phyloP scores from a whole-genome alignment of 1,284 basidiomycete species.

The Baeospora myosura region DNA sequence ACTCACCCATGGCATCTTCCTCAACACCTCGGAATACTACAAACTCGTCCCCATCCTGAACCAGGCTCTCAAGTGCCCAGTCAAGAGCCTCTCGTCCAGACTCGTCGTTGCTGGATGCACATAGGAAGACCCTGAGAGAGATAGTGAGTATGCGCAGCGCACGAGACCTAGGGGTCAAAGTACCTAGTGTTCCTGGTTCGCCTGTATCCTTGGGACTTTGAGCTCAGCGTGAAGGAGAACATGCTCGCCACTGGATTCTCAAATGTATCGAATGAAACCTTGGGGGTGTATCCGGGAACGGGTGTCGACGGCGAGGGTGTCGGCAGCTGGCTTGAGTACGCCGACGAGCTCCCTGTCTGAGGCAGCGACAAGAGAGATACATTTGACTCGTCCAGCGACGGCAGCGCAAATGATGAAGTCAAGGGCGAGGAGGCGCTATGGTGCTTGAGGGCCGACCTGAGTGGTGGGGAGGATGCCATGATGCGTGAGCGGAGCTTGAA shows the following conservation, averaged over 20 bases:
- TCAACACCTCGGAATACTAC: slow-evolving; percentile 90
- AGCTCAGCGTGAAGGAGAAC: slow-evolving; percentile 70
- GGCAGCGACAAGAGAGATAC: too few relatives aligned
- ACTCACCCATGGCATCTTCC: slow-evolving; percentile 67
- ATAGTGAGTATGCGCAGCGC: background rate
- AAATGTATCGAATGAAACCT: slow-evolving; percentile 84
- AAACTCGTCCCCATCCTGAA: slow-evolving; percentile 91
- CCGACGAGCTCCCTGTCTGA: too few relatives aligned
- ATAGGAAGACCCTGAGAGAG: slow-evolving; percentile 62
- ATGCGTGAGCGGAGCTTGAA: background rate
- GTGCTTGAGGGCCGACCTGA: slow-evolving; percentile 5
- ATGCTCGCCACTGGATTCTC: slow-evolving; percentile 67
- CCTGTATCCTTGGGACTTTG: slow-evolving; percentile 79
- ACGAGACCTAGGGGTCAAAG: background rate
- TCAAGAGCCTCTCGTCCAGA: slow-evolving; percentile 80
- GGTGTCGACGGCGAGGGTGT: background rate
- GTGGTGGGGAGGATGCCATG: background rate
- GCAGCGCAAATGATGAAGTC: background rate
- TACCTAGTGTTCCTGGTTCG: slow-evolving; percentile 71
- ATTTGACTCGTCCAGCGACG: too few relatives aligned
- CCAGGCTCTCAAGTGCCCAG: slow-evolving; percentile 81
- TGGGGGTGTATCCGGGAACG: slow-evolving; percentile 20
- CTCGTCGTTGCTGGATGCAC: slow-evolving; percentile 86
- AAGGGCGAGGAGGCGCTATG: background rate
- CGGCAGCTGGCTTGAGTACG: too few relatives aligned